Evolutionary conservation across 106 monocot species (phyloP).

Genomic region (Chionographis japonica): DNA sequence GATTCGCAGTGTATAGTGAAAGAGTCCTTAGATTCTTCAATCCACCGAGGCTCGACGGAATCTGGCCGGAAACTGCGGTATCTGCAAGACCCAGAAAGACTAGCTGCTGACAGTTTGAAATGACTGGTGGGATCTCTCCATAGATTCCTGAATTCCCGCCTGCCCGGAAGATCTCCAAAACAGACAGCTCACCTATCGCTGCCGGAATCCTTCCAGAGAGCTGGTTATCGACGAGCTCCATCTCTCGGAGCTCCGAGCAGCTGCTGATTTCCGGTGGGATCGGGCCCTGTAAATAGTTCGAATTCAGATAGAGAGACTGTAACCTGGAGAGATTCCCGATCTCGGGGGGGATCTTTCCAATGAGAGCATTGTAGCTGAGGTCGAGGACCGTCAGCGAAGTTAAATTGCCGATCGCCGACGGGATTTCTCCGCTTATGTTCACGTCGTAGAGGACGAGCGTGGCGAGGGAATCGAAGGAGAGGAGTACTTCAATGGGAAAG

Average conservation of each 20-base stretch:
- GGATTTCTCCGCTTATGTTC: slow-evolving; percentile 15
- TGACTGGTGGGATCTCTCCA: slow-evolving; percentile 15
- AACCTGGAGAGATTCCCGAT: slow-evolving; percentile 11
- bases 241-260: slow-evolving; percentile 9
- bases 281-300: slow-evolving; percentile 9
- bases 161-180: slow-evolving; percentile 8
- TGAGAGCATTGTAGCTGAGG: slow-evolving; percentile 10
- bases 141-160: slow-evolving; percentile 17
- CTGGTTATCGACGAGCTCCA: slow-evolving; percentile 16
- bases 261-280: slow-evolving; percentile 10
- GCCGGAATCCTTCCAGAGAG: slow-evolving; percentile 11
- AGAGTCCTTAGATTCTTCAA: slow-evolving; percentile 12
- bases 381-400: slow-evolving; percentile 9
- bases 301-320: slow-evolving; percentile 7
- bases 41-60: slow-evolving; percentile 4
- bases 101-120: slow-evolving; percentile 12
- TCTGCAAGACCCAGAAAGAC: slow-evolving; percentile 17
- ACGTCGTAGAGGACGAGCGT: slow-evolving; percentile 9
- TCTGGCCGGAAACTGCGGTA: slow-evolving; percentile 19
- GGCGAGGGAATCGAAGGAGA: slow-evolving; percentile 16
- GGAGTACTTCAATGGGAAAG: slow-evolving; percentile 9
- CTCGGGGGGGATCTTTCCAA: slow-evolving; percentile 12
- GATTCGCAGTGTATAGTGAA: slow-evolving; percentile 10
- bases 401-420: neutral
- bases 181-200: neutral